These are phyloP conservation scores for Glomus cerebriforme DNA, from an alignment of 192 early-diverging fungal genomes.

Conservation along the genomic window DNA sequence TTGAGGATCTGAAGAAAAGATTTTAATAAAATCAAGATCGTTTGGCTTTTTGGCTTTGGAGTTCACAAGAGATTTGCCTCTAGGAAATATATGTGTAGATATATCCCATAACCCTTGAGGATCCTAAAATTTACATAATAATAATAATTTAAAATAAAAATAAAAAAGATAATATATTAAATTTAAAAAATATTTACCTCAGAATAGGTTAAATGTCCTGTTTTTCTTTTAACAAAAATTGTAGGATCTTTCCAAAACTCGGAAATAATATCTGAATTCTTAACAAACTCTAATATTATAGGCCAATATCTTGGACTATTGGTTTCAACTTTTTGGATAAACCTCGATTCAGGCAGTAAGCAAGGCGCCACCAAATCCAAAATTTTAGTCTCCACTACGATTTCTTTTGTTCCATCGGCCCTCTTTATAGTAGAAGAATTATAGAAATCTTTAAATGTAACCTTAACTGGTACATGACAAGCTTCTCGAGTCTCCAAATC, in stretches of 20 bases:
- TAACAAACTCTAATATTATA: conserved; percentile 43
- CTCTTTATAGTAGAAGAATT: conserved; percentile 9
- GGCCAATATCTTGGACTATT: conserved; percentile 61
- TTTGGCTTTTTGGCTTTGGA: neutral
- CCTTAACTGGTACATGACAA: conserved; percentile 57
- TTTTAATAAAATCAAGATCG: conserved; percentile 26
- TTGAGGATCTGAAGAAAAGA: conserved; percentile 39
- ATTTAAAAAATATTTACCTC: conserved; percentile 31
- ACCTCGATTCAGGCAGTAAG: conserved; percentile 56
- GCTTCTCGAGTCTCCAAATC: conserved; percentile 58
- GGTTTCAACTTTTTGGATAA: conserved; percentile 55
- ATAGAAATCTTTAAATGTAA: conserved; percentile 43
- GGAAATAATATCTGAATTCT: conserved; percentile 36
- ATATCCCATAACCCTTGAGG: conserved; percentile 29
- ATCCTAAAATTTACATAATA: conserved; percentile 12
- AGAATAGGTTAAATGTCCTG: conserved; percentile 49
- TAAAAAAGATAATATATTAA: neutral
- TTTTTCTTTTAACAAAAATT: conserved; percentile 49
- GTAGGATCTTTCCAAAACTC: conserved; percentile 40
- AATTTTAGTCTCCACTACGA: conserved; percentile 1
- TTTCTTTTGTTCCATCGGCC: conserved; percentile 3
- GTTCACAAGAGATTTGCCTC: neutral
- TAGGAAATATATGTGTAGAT: conserved; percentile 17
- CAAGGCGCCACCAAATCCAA: conserved; percentile 56
- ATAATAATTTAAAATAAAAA: neutral